Evolutionary conservation across 1,284 basidiomycete genomes (phyloP).

Genomic region (Trichosporon inkin): DNA sequence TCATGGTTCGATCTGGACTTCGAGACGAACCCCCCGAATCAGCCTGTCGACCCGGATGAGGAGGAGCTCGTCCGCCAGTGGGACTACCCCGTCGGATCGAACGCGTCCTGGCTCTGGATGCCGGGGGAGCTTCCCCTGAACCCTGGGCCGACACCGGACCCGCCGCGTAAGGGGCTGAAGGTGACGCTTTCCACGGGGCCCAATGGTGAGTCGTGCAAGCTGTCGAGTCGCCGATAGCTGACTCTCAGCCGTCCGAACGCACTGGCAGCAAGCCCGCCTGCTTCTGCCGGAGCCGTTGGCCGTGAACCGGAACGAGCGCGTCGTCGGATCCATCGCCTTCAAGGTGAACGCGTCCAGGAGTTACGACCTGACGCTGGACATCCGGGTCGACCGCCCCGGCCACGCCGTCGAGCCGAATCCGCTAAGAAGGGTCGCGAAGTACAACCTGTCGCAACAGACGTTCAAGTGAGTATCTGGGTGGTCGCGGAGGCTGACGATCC

Average conservation of each 20-base stretch:
- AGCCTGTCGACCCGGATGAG: constrained; percentile 12
- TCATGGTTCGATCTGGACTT: constrained; percentile 51
- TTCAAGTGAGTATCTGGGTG: constrained; percentile 41
- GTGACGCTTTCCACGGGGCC: constrained; percentile 48
- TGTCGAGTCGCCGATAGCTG: constrained; percentile 1
- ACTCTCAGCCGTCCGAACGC: constrained; percentile 40
- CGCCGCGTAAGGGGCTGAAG: constrained; percentile 40
- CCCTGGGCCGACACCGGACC: constrained; percentile 39
- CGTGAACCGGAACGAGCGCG: constrained; percentile 45
- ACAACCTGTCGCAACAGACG: constrained; percentile 45
- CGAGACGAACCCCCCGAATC: constrained; percentile 22
- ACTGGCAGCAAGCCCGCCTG: constrained; percentile 50
- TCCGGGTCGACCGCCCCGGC: constrained; percentile 39
- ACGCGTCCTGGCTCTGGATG: constrained; percentile 38
- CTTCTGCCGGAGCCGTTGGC: constrained; percentile 50
- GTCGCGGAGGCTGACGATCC: neutral
- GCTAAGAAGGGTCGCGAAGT: constrained; percentile 35
- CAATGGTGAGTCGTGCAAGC: constrained; percentile 29
- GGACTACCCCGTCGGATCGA: constrained; percentile 32
- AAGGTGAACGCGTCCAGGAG: constrained; percentile 46
- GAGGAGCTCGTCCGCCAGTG: constrained; percentile 23
- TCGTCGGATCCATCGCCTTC: constrained; percentile 39
- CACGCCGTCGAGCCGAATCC: constrained; percentile 28
- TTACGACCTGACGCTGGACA: constrained; percentile 45
- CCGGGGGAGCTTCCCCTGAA: constrained; percentile 41